A percentile compares a stretch with the other conserved stretches of the same genome.
Evolutionary conservation across 345 rosid species (phyloP).

Genomic region (Eucalyptus leucophloia): DNA sequence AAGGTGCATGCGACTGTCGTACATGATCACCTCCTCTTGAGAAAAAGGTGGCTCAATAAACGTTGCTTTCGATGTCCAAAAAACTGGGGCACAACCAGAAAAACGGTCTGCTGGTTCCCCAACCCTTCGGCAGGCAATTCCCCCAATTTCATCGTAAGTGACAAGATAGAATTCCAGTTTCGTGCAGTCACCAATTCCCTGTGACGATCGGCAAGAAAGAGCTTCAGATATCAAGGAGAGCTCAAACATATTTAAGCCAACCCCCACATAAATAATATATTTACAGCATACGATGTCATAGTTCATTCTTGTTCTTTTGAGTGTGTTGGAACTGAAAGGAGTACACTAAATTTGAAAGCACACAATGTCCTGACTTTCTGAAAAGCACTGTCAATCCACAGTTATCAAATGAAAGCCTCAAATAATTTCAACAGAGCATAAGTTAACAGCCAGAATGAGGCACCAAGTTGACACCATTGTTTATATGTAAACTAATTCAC

Average conservation of each 20-base stretch:
- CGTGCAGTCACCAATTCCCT: conserved; percentile 62
- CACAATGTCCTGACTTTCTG: background rate
- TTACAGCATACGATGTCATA: background rate
- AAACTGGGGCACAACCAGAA: conserved; percentile 39
- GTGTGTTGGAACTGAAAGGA: background rate
- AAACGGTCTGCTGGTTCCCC: conserved; percentile 37
- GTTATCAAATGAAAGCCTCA: background rate
- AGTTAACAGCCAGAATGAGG: background rate
- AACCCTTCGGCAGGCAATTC: conserved; percentile 64
- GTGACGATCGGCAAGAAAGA: conserved; percentile 4
- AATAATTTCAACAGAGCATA: background rate
- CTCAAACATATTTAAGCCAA: background rate
- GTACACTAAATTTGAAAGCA: background rate
- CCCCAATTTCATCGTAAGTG: conserved; percentile 62
- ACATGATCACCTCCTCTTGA: conserved; percentile 35
- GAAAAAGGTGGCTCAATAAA: conserved; percentile 36
- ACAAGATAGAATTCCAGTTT: conserved; percentile 65
- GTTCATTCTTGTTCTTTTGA: background rate
- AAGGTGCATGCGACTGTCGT: conserved; percentile 36
- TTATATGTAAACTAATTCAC: background rate
- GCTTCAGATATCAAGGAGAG: background rate
- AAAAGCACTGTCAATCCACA: background rate
- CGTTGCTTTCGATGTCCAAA: conserved; percentile 53
- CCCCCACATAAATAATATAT: background rate
- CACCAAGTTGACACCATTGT: background rate